These are phyloP conservation scores for Trametes maxima DNA, from an alignment of 768 basidiomycete species.

Conservation along the genomic window DNA sequence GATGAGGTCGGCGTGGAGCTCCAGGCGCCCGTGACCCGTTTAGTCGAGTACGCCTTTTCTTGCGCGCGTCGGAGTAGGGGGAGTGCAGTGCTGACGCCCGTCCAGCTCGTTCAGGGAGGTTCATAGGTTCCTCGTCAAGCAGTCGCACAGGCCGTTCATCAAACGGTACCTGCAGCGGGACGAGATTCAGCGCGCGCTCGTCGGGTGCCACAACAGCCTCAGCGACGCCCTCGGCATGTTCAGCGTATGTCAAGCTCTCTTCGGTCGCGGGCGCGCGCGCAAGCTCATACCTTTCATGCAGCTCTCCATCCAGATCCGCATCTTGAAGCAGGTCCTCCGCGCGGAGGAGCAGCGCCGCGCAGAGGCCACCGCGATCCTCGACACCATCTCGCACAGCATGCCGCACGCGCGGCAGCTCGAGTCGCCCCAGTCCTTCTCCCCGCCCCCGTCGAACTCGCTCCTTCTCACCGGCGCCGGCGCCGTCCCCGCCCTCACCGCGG, in stretches of 20 bases:
- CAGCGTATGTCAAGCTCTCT: constrained; percentile 38
- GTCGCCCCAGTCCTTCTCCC: not conserved
- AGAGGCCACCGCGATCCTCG: constrained; percentile 41
- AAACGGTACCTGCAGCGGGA: constrained; percentile 78
- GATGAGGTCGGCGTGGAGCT: constrained; percentile 52
- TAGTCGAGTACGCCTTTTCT: constrained; percentile 49
- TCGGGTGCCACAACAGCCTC: constrained; percentile 53
- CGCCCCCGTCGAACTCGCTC: constrained; percentile 8
- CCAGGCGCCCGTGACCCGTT: constrained; percentile 47
- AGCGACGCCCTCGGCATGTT: constrained; percentile 60
- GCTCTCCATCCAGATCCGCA: constrained; percentile 56
- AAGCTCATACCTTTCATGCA: constrained; percentile 22
- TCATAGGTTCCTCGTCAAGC: constrained; percentile 55
- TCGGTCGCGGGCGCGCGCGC: too few relatives aligned
- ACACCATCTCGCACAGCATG: constrained; percentile 31
- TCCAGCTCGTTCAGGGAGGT: constrained; percentile 48
- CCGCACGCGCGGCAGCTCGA: constrained; percentile 12
- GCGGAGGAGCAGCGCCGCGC: constrained; percentile 39
- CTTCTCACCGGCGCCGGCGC: constrained; percentile 20
- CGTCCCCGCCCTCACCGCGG: not conserved
- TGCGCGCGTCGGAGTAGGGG: not conserved
- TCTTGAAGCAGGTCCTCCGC: constrained; percentile 47
- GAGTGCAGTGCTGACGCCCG: not conserved
- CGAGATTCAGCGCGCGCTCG: constrained; percentile 60
- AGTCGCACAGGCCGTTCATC: constrained; percentile 68